Conservation (phyloP, 257 asterid genomes). For the Capsicum baccatum region DNA sequence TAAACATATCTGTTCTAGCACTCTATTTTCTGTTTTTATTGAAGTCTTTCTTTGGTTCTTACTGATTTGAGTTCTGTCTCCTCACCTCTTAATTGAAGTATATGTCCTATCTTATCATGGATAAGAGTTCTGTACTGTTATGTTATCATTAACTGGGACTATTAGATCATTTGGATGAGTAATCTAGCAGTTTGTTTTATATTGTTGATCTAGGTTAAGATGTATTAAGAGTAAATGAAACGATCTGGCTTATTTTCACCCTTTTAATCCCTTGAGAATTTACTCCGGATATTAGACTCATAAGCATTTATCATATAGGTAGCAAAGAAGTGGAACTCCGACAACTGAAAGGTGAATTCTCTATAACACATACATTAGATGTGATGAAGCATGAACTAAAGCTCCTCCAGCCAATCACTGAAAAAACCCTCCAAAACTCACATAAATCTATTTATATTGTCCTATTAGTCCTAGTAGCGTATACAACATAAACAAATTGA, state of each 20-base stretch:
- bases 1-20: neutral
- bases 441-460: neutral
- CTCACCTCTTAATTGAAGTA: neutral
- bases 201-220: neutral
- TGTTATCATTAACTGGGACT: neutral
- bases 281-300: neutral
- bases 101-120: neutral
- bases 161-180: neutral
- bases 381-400: neutral
- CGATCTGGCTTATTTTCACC: slow-evolving; percentile 21
- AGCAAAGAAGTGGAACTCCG: slow-evolving; percentile 1
- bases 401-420: neutral
- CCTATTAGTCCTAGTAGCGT: neutral
- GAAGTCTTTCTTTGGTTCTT: neutral
- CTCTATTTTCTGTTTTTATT: neutral
- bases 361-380: neutral
- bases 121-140: neutral
- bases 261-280: neutral
- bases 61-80: neutral
- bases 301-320: neutral
- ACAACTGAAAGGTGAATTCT: neutral
- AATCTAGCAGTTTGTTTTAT: neutral
- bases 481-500: neutral
- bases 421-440: neutral
- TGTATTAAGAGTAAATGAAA: slow-evolving; percentile 11